Conservation (phyloP, 768 basidiomycete species). For the Calocybe gangraenosa region DNA sequence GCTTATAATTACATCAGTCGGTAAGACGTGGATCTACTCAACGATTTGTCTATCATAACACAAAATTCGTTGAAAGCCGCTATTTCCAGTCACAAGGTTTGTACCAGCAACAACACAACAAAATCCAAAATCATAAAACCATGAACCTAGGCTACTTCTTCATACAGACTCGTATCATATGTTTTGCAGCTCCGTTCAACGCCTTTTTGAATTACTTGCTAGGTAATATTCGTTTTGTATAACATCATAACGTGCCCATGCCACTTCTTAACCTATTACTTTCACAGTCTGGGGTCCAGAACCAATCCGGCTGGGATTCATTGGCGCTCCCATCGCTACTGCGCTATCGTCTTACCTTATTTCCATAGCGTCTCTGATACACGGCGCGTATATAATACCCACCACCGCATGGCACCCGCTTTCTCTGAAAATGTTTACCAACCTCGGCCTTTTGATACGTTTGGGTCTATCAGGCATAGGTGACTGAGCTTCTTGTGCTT, state of each 20-base stretch:
- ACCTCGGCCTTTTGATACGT: conserved; percentile 61
- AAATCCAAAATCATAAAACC: background rate
- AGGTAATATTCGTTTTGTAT: conserved; percentile 42
- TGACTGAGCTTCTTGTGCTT: conserved; percentile 17
- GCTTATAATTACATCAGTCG: conserved; percentile 46
- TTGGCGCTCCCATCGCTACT: conserved; percentile 88
- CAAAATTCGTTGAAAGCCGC: conserved; percentile 33
- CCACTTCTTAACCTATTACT: too few relatives aligned
- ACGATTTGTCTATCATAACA: too few relatives aligned
- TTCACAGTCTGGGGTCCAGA: conserved; percentile 73
- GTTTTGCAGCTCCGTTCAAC: conserved; percentile 82
- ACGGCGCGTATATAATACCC: conserved; percentile 57
- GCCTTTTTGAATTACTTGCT: conserved; percentile 77
- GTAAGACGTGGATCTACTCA: conserved; percentile 23
- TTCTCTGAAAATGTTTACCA: conserved; percentile 55
- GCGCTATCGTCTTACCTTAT: conserved; percentile 83
- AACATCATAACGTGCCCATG: too few relatives aligned
- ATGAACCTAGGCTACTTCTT: conserved; percentile 61
- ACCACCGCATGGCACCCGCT: conserved; percentile 80
- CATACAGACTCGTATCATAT: conserved; percentile 78
- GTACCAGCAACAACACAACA: background rate
- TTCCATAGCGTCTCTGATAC: conserved; percentile 51
- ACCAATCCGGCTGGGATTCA: conserved; percentile 76
- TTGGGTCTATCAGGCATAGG: conserved; percentile 84
- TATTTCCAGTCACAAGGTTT: conserved; percentile 84